Evolutionary conservation across 2,329 filamentous ascomycete species (phyloP).

Genomic region (Colletotrichum graminicola): DNA sequence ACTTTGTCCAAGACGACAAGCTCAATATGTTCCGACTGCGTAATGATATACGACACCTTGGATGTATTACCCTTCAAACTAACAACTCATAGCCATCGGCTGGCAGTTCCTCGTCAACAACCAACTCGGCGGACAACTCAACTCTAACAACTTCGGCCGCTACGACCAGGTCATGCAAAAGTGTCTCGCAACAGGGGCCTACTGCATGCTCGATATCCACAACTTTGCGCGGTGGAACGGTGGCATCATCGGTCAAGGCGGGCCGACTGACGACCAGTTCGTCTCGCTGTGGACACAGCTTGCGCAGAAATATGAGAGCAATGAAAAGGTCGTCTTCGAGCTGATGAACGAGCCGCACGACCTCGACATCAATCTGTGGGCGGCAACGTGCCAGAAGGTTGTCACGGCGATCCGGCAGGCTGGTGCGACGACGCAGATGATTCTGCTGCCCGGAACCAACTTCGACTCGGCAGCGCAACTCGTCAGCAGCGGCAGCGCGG

Average conservation of each 20-base stretch:
- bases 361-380: constrained; percentile 69
- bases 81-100: constrained; percentile 55
- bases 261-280: constrained; percentile 70
- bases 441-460: constrained; percentile 73
- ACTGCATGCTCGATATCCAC: constrained; percentile 71
- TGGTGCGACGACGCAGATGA: constrained; percentile 73
- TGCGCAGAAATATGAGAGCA: constrained; percentile 67
- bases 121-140: constrained; percentile 62
- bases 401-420: constrained; percentile 75
- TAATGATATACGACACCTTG: constrained; percentile 42
- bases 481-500: constrained; percentile 62
- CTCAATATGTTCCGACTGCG: constrained; percentile 66
- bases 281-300: constrained; percentile 69
- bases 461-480: constrained; percentile 66
- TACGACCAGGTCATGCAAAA: constrained; percentile 69
- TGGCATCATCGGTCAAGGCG: constrained; percentile 74
- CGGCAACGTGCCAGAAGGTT: constrained; percentile 69
- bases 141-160: constrained; percentile 60
- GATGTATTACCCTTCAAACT: neutral
- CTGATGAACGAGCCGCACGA: constrained; percentile 80
- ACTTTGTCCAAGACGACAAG: constrained; percentile 64
- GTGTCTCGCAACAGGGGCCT: constrained; percentile 67
- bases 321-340: constrained; percentile 70
- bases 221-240: constrained; percentile 73
- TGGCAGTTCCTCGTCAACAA: constrained; percentile 73